Evolutionary conservation across 73 alveolate genomes (phyloP).

Genomic region (Durusdinium trenchii): DNA sequence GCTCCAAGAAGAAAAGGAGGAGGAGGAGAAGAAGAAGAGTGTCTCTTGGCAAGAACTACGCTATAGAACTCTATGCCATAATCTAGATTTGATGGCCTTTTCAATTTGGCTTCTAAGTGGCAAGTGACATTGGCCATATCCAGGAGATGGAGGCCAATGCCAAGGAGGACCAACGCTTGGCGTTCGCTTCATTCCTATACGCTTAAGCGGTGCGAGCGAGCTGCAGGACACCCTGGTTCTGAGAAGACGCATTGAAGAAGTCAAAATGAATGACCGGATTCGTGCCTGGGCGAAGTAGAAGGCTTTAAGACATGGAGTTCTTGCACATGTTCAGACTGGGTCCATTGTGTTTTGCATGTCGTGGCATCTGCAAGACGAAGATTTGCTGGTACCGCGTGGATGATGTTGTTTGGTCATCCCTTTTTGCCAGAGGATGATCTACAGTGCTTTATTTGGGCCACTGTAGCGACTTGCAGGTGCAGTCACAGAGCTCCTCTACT

Average conservation of each 20-base stretch:
- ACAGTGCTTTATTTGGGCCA: too few species aligned
- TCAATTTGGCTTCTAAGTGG: not conserved
- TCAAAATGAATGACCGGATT: conserved; percentile 84
- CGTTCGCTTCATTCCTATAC: not conserved
- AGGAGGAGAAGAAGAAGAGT: conserved; percentile 68
- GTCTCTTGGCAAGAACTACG: too few species aligned
- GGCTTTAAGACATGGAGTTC: too few species aligned
- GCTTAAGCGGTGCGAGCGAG: not conserved
- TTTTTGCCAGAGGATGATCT: too few species aligned
- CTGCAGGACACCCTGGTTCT: conserved; percentile 62
- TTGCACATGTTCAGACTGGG: too few species aligned
- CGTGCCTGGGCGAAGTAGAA: conserved; percentile 17
- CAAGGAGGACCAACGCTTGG: conserved; percentile 5
- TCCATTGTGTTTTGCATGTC: too few species aligned
- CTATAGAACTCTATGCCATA: too few species aligned
- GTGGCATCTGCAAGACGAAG: too few species aligned
- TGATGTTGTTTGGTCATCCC: too few species aligned
- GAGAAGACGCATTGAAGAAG: conserved; percentile 85
- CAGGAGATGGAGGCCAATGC: conserved; percentile 67
- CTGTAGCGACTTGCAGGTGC: conserved; percentile 38
- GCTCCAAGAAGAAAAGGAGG: conserved; percentile 74
- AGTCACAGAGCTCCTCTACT: conserved; percentile 57
- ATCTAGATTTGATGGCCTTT: not conserved
- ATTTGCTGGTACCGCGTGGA: too few species aligned
- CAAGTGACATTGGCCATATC: not conserved